A percentile compares a stretch with the other conserved stretches of the same genome.
These are phyloP conservation scores for Carex littledalei DNA, from an alignment of 176 grass and related monocot species.

Conservation along the genomic window DNA sequence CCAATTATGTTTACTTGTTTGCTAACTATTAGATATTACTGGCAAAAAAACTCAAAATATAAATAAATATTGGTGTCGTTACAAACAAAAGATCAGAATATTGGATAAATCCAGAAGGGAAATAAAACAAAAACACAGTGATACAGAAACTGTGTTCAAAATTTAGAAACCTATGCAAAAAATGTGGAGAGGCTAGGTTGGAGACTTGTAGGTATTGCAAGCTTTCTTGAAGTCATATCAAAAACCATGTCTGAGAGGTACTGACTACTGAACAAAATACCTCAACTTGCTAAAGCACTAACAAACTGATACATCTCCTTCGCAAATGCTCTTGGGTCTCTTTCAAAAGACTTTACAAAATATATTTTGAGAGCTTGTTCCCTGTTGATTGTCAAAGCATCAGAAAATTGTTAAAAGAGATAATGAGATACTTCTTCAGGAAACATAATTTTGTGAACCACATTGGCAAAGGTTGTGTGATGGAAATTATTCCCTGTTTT, in stretches of 20 bases:
- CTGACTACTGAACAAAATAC: conserved; percentile 45
- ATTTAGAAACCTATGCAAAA: no score
- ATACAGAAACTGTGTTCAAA: no score
- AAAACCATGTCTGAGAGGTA: conserved; percentile 46
- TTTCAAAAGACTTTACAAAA: conserved; percentile 80
- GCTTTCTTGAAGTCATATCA: conserved; percentile 59
- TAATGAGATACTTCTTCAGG: neutral
- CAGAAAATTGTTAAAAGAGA: neutral
- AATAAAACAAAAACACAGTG: no score
- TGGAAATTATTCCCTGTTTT: conserved; percentile 41
- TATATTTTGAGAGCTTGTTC: conserved; percentile 43
- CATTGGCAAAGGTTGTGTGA: no score
- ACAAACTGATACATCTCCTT: conserved; percentile 45
- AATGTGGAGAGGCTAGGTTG: conserved; percentile 40
- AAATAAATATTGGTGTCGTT: no score
- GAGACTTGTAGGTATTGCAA: conserved; percentile 55
- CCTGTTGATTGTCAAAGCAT: conserved; percentile 1
- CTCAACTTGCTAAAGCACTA: conserved; percentile 28
- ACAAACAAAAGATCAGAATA: no score
- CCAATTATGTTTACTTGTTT: no score
- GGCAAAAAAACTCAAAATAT: no score
- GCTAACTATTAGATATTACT: no score
- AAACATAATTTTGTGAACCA: neutral
- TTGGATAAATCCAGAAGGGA: no score
- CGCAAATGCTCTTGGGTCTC: conserved; percentile 72